Evolutionary conservation across 768 basidiomycete species (phyloP).

Genomic region (Kwoniella bestiolae): DNA sequence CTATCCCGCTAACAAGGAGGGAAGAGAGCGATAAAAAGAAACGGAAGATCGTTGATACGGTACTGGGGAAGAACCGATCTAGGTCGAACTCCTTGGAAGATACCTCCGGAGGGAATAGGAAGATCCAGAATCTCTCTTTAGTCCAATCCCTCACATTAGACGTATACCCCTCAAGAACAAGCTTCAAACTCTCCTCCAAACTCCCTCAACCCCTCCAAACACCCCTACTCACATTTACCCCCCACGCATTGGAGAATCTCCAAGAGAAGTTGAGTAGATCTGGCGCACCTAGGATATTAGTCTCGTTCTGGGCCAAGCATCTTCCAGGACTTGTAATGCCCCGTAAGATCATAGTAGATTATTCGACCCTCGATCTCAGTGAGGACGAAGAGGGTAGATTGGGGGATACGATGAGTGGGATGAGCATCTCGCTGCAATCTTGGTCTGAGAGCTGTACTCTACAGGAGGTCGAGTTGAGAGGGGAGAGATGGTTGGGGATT

Average conservation of each 20-base stretch:
- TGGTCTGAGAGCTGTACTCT: slow-evolving; percentile 14
- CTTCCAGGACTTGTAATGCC: slow-evolving; percentile 13
- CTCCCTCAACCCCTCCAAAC: slow-evolving; percentile 2
- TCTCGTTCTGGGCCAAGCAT: slow-evolving; percentile 16
- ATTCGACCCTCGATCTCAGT: neutral
- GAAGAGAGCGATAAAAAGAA: neutral
- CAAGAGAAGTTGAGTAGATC: slow-evolving; percentile 7
- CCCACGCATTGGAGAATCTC: neutral
- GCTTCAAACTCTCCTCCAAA: slow-evolving; percentile 13
- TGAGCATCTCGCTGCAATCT: slow-evolving; percentile 10
- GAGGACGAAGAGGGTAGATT: neutral
- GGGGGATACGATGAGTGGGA: slow-evolving; percentile 15
- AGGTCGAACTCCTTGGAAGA: slow-evolving; percentile 5
- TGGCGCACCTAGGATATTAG: slow-evolving; percentile 18
- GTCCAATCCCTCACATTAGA: slow-evolving; percentile 6
- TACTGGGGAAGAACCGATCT: neutral
- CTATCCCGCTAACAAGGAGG: slow-evolving; percentile 1
- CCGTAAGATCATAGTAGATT: slow-evolving; percentile 12
- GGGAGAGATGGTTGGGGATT: slow-evolving; percentile 13
- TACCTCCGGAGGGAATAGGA: neutral
- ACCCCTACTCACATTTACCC: slow-evolving; percentile 8
- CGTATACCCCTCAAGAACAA: slow-evolving; percentile 15
- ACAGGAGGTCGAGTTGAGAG: slow-evolving; percentile 2
- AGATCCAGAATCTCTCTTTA: slow-evolving; percentile 1
- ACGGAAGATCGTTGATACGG: neutral